Percentiles rank a stretch among this genome's conserved stretches.
Evolutionary conservation across 2,329 filamentous ascomycete species (phyloP).

Genomic region (Salinomyces thailandicus): DNA sequence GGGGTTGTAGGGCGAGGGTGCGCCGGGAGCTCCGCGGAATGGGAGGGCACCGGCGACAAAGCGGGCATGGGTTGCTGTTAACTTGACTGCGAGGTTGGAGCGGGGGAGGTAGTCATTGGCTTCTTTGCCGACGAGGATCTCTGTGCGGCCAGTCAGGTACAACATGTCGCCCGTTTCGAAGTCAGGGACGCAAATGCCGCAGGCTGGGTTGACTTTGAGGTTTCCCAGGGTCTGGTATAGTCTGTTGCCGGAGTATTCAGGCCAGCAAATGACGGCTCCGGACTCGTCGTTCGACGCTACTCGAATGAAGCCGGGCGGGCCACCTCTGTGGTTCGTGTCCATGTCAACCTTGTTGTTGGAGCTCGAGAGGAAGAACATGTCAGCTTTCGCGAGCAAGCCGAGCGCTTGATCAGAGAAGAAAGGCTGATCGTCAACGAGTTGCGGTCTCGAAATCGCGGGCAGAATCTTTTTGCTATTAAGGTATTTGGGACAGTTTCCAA

Average conservation of each 20-base stretch:
- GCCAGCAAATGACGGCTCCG: conserved; percentile 54
- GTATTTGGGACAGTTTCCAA: conserved; percentile 83
- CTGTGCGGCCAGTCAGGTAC: conserved; percentile 59
- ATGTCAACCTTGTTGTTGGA: conserved; percentile 53
- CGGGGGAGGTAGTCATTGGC: conserved; percentile 55
- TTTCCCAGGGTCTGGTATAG: conserved; percentile 80
- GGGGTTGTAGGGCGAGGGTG: conserved; percentile 70
- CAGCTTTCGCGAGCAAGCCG: conserved; percentile 51
- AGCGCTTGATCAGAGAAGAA: conserved; percentile 46
- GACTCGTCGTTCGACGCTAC: conserved; percentile 46
- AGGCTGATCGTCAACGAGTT: conserved; percentile 37
- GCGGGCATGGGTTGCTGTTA: conserved; percentile 50
- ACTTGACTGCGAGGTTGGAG: conserved; percentile 61
- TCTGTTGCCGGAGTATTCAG: conserved; percentile 76
- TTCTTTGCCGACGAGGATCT: conserved; percentile 54
- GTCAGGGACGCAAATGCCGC: conserved; percentile 64
- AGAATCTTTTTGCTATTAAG: conserved; percentile 61
- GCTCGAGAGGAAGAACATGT: conserved; percentile 70
- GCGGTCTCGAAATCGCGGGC: conserved; percentile 44
- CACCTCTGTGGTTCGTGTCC: conserved; percentile 78
- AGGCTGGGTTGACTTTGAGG: conserved; percentile 52
- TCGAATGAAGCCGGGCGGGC: conserved; percentile 61
- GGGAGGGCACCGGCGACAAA: conserved; percentile 56
- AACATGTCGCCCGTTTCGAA: conserved; percentile 63
- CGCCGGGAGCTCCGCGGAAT: conserved; percentile 51